Base-by-base conservation (phyloP, 208 protist genomes). In the Lotmaria passim region DNA sequence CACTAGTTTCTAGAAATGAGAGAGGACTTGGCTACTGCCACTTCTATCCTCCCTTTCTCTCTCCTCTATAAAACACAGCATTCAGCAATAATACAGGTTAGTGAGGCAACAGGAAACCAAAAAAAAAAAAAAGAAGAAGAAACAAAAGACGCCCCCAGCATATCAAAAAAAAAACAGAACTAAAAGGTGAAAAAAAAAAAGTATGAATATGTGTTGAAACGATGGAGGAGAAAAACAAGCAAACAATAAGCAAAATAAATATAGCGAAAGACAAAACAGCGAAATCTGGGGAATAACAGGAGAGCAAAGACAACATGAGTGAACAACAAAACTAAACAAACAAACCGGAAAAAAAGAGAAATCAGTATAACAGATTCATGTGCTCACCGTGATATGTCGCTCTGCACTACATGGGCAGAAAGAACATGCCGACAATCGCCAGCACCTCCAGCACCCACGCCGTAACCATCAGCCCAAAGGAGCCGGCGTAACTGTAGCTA, bases 401-500 rank as follows among this genome's bases (percentile, higher is more conserved):
- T 19, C 17, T 1, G 8, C n/a, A 51, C 48, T 68, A 79, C 56
- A 73, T 34, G 2, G 75, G 75, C 17, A 83, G 41, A 33, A 84
- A 74, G 44, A 77, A 74, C 46, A 84, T 58, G 43, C 73, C 61
- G 12, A 77, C 39, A 31, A 76, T 73, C 1, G 61, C 69, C 10
- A 73, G 10, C n/a, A 83, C 30, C 66, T 84, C 74, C 11, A 84
- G 51, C 33, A 67, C 56, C 82, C 78, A 84, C 17, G 62, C 60
- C 41, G 82, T 77, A 43, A 84, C 67, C 61, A 84, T 75, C 34
- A 87, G 47, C 0, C 75, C 74, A 67, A 84, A 84, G 4, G 75
- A 68, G 6, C 68, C 73, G 19, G 39, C 71, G 36, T 75, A 78
- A 47, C 39, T 69, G 39, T 81, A 75, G 69, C 55, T 71, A 47